Conservation (phyloP, 2,329 filamentous ascomycete species). For the Nigrospora osmanthi region DNA sequence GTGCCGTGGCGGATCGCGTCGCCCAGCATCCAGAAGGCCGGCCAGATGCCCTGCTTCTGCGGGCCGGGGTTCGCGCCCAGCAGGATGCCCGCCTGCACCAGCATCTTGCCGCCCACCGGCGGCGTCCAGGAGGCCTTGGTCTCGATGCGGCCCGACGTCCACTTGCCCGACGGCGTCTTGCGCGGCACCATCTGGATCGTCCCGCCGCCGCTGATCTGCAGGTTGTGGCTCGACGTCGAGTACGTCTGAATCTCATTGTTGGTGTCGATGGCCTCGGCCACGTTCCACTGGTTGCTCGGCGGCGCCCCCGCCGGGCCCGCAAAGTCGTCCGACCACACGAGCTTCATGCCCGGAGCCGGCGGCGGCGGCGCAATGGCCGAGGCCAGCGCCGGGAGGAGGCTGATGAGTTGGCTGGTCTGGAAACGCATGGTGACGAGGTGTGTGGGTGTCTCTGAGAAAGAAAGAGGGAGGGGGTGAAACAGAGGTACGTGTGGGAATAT, state of each 20-base stretch:
- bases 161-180: conserved; percentile 26
- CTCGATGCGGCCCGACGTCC: conserved; percentile 44
- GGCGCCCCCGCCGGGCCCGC: conserved; percentile 26
- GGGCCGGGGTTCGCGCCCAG: conserved; percentile 29
- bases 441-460: background rate
- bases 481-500: background rate
- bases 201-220: conserved; percentile 41
- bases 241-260: conserved; percentile 44
- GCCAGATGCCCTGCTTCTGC: conserved; percentile 42
- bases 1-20: conserved; percentile 36
- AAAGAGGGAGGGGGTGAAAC: conserved; percentile 2
- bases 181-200: conserved; percentile 44
- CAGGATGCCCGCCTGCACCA: conserved; percentile 35
- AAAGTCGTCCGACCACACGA: conserved; percentile 39
- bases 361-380: conserved; percentile 17
- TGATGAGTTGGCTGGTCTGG: conserved; percentile 14
- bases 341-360: conserved; percentile 26
- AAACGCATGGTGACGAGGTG: conserved; percentile 17
- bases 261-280: conserved; percentile 32
- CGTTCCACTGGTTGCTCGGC: conserved; percentile 36
- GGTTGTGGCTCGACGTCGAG: conserved; percentile 32
- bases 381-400: conserved; percentile 16
- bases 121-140: conserved; percentile 37
- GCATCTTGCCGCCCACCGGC: conserved; percentile 26
- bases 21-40: conserved; percentile 45